Base-by-base conservation (phyloP, 1,284 basidiomycete genomes). In the Trametes sp. region DNA sequence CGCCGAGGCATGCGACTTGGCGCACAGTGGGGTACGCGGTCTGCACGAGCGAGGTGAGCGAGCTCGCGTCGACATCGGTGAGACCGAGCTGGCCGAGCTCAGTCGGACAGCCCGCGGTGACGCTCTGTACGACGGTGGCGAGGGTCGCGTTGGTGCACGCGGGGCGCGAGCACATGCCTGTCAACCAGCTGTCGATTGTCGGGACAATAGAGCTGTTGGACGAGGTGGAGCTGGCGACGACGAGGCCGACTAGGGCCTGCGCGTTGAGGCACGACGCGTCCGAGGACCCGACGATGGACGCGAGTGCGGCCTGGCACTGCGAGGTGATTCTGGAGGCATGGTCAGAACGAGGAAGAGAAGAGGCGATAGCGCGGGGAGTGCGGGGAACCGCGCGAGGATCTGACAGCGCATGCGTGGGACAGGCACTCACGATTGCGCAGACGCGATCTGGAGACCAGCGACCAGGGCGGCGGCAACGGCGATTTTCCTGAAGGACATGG, bases 71-170 rank as follows among this genome's bases (percentile, higher is more conserved):
- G 31, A 76, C 41, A 16, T 76, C 65, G 21, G 71, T 70, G 38
- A 79, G 42, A 19, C 80, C 77, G 31, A 78, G 45, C 13, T 75
- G 71, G 24, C 73, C 68, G 21, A 88, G 74, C 44, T 87, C 86
- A 35, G 72, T 71, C 19, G 78, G 69, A 73, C 89, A 91, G 21
- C 86, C 87, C 19, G 70, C 68, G 1, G 83, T 83, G 50, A 87
- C 62, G 64, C 81, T 85, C 48, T 76, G 70, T 7, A 82, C 80
- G 36, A 89, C 75, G 9, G 76, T 69, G 16, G 81, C 73, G n/a
- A 86, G 77, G 4, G 84, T 84, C 31, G 75, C 74, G 68, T 90
- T 88, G 63, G 76, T 81, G 75, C 89, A 92, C n/a, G 84, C 74
- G 2, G 78, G 73, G 51, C 80, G 77, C 31, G 77, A 65, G 73